Evolutionary conservation across 148 eudicot genomes (phyloP), one percentile per base, ranked within the genome.

Genomic region (Linanthus parryae): DNA sequence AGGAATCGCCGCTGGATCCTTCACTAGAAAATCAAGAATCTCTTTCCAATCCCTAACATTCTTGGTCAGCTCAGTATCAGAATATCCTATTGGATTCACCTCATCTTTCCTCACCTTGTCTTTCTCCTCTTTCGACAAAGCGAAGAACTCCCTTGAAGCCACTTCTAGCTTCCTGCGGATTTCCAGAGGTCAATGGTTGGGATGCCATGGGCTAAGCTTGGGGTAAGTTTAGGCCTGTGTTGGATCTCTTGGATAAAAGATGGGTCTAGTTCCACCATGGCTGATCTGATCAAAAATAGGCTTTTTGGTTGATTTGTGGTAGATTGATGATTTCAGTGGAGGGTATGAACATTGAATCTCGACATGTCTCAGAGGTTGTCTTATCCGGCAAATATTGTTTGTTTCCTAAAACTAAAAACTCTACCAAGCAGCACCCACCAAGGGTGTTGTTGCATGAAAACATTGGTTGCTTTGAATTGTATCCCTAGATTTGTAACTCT

Each of bases 31-130:
- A 62, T 78, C 83, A 25, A 74, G 72, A 10, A 79, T 72, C 36
- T 79, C 66, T 57, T 79, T 79, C 84, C 80, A 79, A 10, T 79
- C 85, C 36, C 73, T 60, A 15, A 79, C 76, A 44, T 79, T 75
- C 56, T 59, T 73, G 24, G 78, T 79, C 4, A 62, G 71, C 61
- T 78, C 79, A 22, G 73, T 39, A 2, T 75, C 81, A 36, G 75
- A 66, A 39, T 64, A 76, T 11, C 82, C 82, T 64, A 73, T 21
- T 8, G 79, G 72, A 21, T 73, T 70, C 18, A 8, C 41, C 54
- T 73, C 72, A 36, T 62, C 71, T 36, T 74, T 65, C 20, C 50
- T 56, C 43, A 80, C 76, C 58, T 59, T 75, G 25, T 57, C 28
- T 60, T 76, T 81, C 61, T 73, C 77, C 31, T 73, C 73, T 23